Base-by-base conservation (phyloP, 768 basidiomycete genomes). In the Stropharia rugosoannulata region DNA sequence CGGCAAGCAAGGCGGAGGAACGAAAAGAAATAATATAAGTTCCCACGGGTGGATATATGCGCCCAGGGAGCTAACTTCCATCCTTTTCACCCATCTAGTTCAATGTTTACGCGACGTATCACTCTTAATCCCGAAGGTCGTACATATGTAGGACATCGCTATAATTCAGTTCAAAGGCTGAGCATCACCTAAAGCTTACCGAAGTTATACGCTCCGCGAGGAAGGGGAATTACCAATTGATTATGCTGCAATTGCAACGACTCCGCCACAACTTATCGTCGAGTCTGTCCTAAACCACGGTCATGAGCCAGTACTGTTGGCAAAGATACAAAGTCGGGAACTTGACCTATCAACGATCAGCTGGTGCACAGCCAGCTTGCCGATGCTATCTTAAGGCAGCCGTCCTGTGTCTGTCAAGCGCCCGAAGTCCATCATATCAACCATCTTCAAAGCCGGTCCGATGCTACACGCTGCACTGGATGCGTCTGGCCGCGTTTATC, bases 401-500 rank as follows among this genome's bases (percentile, higher is more conserved):
- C 6, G 18, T 5, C 43, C 11, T 27, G 19, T 27, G 29, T 49
- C 32, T 48, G 16, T 38, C 47, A 49, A 37, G 47, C 32, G 47
- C 47, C 35, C 47, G 32, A 15, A 18, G n/a, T 22, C 38, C 36
- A 40, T 39, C 49, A 36, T 37, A 5, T 15, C 11, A 16, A 22
- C n/a, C 29, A 37, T 29, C 18, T 5, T 18, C 39, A 18, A 35
- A 22, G 27, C 9, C 16, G 16, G 15, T 25, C 22, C 11, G 4
- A 64, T 67, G 62, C 54, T 67, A 19, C 66, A 67, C 16, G 66
- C 64, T 11, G 64, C 66, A 27, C 61, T 67, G 5, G 66, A 67
- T 47, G 61, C 66, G 22, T 64, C 66, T 46, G 66, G 66, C 18
- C 49, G 65, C 36, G 59, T 63, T 13, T 63, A 67, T 39, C 47